A percentile compares a stretch with the other conserved stretches of the same genome.
phyloP scores from a whole-genome alignment of 495 filamentous ascomycete species.

The Talaromyces ruber region DNA sequence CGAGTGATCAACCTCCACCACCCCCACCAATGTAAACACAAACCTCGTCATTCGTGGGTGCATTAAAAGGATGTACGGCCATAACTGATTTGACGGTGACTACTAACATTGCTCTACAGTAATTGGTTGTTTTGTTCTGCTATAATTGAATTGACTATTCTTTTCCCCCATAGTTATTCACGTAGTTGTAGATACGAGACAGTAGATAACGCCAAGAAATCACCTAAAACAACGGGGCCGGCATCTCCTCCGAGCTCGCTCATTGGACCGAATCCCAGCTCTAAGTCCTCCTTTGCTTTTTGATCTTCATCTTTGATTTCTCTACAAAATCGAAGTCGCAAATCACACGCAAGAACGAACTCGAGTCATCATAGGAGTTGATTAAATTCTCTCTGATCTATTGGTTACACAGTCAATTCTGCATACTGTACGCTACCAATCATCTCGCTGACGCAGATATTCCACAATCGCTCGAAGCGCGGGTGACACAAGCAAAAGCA shows the following conservation, averaged over 20 bases:
- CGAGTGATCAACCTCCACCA: conserved; percentile 64
- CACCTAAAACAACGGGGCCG: background rate
- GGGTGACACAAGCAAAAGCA: background rate
- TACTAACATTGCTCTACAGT: conserved; percentile 5
- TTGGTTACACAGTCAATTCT: background rate
- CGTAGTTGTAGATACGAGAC: background rate
- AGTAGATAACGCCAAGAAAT: background rate
- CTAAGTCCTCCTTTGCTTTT: background rate
- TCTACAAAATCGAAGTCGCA: background rate
- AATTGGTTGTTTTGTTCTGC: background rate
- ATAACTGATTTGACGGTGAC: background rate
- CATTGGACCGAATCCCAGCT: background rate
- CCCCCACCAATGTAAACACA: conserved; percentile 43
- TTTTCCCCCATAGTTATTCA: background rate
- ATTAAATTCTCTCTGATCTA: background rate
- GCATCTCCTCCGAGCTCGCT: background rate
- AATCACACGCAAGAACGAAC: background rate
- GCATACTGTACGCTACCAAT: background rate
- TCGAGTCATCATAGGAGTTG: background rate
- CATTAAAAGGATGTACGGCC: background rate
- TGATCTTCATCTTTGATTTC: background rate
- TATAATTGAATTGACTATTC: background rate
- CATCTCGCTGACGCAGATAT: background rate
- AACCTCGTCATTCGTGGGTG: background rate
- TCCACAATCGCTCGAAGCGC: background rate